phyloP scores from a whole-genome alignment of 768 basidiomycete species.

The Grammothele lineata region DNA sequence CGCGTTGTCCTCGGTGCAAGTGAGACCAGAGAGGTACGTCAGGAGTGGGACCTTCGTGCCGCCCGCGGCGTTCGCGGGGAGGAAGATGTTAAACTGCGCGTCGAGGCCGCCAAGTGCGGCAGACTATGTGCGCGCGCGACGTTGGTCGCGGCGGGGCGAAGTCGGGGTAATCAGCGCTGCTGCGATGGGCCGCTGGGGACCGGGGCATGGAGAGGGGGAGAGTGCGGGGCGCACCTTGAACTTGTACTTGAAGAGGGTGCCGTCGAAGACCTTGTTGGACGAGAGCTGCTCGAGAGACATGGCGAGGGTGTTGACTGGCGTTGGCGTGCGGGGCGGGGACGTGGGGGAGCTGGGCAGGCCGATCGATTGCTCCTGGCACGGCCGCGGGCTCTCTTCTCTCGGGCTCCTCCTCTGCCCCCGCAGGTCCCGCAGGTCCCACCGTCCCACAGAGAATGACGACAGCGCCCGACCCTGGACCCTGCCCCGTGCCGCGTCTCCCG shows the following conservation, averaged over 20 bases:
- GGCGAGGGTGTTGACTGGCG: background rate
- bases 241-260: constrained; percentile 81
- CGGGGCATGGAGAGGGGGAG: no score
- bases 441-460: constrained; percentile 9
- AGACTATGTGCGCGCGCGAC: constrained; percentile 49
- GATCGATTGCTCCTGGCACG: background rate
- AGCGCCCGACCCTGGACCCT: constrained; percentile 5
- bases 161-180: constrained; percentile 9
- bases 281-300: constrained; percentile 61
- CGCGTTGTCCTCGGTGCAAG: constrained; percentile 94
- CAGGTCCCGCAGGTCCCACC: background rate
- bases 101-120: constrained; percentile 60
- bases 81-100: constrained; percentile 85
- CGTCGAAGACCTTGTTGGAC: constrained; percentile 75
- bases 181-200: constrained; percentile 1
- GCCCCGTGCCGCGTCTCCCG: no score
- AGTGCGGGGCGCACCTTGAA: constrained; percentile 63
- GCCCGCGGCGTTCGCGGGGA: constrained; percentile 57
- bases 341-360: background rate
- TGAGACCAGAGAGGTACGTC: constrained; percentile 84
- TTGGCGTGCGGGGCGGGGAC: background rate
- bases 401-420: no score
- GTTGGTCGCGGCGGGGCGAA: background rate
- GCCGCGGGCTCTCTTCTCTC: background rate
- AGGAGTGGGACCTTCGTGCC: constrained; percentile 58